Evolutionary conservation across 345 rosid genomes (phyloP).

Genomic region (Aquilaria sinensis): DNA sequence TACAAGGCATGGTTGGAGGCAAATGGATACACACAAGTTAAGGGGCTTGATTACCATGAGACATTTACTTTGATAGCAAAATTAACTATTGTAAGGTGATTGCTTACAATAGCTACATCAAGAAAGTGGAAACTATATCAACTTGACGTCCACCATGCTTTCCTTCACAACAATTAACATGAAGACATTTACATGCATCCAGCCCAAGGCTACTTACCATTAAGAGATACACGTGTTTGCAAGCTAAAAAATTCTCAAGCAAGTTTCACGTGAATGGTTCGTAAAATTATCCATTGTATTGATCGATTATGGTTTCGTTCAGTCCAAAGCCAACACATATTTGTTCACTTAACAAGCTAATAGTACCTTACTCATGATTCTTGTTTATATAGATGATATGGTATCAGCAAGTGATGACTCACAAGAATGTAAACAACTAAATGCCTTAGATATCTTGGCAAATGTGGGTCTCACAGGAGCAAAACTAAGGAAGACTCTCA

Average conservation of each 20-base stretch:
- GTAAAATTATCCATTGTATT: background rate
- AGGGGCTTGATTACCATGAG: background rate
- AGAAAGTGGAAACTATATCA: background rate
- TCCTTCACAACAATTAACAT: background rate
- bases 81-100: background rate
- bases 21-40: background rate
- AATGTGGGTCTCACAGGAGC: background rate
- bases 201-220: background rate
- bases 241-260: background rate
- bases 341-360: background rate
- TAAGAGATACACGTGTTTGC: background rate
- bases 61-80: background rate
- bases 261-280: background rate
- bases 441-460: background rate
- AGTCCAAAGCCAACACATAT: background rate
- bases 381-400: background rate
- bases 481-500: background rate
- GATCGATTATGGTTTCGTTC: background rate
- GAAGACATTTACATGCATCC: constrained; percentile 5
- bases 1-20: no score
- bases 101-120: background rate
- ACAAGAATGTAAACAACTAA: background rate
- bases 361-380: background rate
- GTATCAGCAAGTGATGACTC: background rate
- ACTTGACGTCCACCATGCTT: background rate